Percentiles rank a stretch among this genome's conserved stretches.
Evolutionary conservation across 2,329 filamentous ascomycete genomes (phyloP).

Genomic region (Bimuria novae-zelandiae): DNA sequence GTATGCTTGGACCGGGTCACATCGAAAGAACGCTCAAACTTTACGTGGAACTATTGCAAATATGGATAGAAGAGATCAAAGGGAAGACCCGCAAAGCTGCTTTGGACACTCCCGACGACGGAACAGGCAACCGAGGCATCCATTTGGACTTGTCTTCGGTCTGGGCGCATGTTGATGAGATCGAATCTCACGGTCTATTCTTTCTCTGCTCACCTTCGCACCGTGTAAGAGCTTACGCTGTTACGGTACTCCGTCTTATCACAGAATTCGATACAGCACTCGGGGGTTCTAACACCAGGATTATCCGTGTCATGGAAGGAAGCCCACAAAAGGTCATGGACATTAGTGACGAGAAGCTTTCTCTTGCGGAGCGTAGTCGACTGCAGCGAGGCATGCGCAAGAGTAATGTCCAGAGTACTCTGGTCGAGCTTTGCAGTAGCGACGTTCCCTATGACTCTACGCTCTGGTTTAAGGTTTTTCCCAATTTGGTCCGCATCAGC

Average conservation of each 20-base stretch:
- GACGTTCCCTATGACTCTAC: constrained; percentile 94
- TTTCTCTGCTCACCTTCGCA: constrained; percentile 96
- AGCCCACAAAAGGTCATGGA: constrained; percentile 88
- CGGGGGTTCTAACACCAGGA: constrained; percentile 76
- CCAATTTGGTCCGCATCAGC: constrained; percentile 87
- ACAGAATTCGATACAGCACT: constrained; percentile 92
- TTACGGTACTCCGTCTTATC: constrained; percentile 88
- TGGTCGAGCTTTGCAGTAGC: constrained; percentile 94
- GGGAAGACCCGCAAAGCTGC: constrained; percentile 78
- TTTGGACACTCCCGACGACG: constrained; percentile 64
- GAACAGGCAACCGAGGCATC: constrained; percentile 71
- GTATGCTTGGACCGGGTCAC: constrained; percentile 90
- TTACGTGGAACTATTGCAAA: constrained; percentile 90
- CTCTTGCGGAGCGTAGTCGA: constrained; percentile 88
- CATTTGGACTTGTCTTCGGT: constrained; percentile 86
- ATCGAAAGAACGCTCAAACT: constrained; percentile 92
- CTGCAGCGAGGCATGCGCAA: constrained; percentile 88
- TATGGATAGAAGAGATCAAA: constrained; percentile 97
- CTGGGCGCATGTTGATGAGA: constrained; percentile 92
- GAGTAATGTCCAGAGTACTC: constrained; percentile 78
- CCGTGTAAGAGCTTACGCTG: constrained; percentile 84
- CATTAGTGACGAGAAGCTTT: constrained; percentile 88
- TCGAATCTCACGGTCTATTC: constrained; percentile 95
- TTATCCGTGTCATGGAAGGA: constrained; percentile 91
- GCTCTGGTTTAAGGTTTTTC: constrained; percentile 97